These are phyloP conservation scores for Tulasnella calospora DNA, from an alignment of 768 basidiomycete genomes.

Conservation along the genomic window DNA sequence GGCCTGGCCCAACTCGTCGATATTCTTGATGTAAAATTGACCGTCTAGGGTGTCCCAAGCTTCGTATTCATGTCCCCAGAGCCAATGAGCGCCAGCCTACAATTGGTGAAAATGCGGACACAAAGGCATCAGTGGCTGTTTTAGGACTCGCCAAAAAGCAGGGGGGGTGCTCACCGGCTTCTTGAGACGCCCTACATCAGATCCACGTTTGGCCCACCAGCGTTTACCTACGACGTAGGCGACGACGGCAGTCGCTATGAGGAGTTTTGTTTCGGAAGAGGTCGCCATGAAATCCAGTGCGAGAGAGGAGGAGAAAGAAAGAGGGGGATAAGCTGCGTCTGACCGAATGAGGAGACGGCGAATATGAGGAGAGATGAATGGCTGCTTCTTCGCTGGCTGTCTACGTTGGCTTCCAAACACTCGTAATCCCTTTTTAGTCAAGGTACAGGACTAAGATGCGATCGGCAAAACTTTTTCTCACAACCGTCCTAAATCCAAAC, in stretches of 20 bases:
- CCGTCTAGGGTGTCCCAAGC: constrained; percentile 27
- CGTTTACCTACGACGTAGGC: background rate
- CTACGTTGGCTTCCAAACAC: background rate
- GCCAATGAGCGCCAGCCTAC: constrained; percentile 25
- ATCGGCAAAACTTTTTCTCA: background rate
- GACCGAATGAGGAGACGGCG: no score
- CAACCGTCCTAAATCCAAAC: background rate
- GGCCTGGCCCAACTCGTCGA: background rate
- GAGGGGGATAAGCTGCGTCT: background rate
- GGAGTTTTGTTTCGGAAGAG: background rate
- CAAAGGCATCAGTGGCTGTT: no score
- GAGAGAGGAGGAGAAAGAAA: background rate
- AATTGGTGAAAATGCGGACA: background rate
- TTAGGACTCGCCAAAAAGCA: no score
- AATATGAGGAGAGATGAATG: no score
- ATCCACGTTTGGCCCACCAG: background rate
- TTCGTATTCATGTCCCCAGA: constrained; percentile 32
- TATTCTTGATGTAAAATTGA: constrained; percentile 29
- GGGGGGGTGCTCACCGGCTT: background rate
- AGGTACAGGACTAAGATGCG: background rate
- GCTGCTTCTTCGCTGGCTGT: no score
- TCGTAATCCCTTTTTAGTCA: background rate
- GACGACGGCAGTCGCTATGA: background rate
- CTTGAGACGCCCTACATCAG: background rate
- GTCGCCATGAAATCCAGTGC: no score